Base-by-base conservation (phyloP, 2,329 filamentous ascomycete species). In the Fusarium sp. region DNA sequence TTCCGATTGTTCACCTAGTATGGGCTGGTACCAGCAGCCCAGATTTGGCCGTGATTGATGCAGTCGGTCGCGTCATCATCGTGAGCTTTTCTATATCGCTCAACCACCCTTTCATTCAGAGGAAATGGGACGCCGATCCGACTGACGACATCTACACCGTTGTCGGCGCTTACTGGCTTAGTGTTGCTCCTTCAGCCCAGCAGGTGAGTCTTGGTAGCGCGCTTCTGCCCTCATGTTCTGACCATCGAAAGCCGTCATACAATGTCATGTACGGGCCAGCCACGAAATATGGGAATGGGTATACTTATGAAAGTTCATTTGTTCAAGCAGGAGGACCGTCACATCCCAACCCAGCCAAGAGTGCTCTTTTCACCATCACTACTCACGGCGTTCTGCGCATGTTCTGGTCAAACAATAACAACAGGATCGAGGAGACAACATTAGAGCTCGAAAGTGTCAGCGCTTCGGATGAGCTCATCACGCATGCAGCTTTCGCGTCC, bases 101-200 rank as follows among this genome's bases (percentile, higher is more conserved):
- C 41, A 96, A 97, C 71, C 85, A 87, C 48, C 85, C 93, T 53
- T 84, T 82, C 29, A 73, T 85, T 9, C 81, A 82, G 45, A 84
- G 88, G 37, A 83, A 81, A 51, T 88, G 87, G 76, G 82, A 88
- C 21, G 75, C 80, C n/a, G 92, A 94, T 70, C 77, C 84, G 2
- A 79, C 88, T 49, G 90, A 93, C 68, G 92, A 96, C 72, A 80
- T 91, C 33, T 87, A 90, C 64, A 85, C 88, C 45, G 80, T 96
- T 6, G 91, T 96, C 7, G 95, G 94, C 4, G 84, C 92, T 72
- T 90, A 92, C 76, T 99, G 95, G 95, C 80, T 98, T 50, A 79
- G 82, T n/a, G 80, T 88, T 21, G 78, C 83, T 25, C 80, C 83
- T 4, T 70, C 71, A n/a, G 72, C 72, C 67, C 75, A 77, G 66